Percentiles rank a stretch among this genome's conserved stretches.
Evolutionary conservation across 2,329 filamentous ascomycete species (phyloP).

Genomic region (Calonectria montana): DNA sequence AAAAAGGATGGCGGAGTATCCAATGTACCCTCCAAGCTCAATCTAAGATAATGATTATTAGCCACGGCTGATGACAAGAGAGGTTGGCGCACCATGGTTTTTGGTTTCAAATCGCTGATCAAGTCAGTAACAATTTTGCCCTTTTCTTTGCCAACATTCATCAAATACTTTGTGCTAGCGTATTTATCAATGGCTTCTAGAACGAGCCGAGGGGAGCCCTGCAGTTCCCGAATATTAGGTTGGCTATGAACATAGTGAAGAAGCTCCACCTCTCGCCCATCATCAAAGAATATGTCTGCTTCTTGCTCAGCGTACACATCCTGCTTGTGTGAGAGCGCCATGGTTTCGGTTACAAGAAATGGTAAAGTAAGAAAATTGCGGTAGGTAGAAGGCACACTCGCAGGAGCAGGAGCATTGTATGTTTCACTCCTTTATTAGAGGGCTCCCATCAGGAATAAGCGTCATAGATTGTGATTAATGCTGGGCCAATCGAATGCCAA

Average conservation of each 20-base stretch:
- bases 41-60: conserved; percentile 52
- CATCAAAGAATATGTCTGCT: conserved; percentile 64
- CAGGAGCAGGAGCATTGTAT: neutral
- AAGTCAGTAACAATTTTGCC: conserved; percentile 76
- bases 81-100: conserved; percentile 64
- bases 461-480: neutral
- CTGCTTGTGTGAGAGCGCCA: conserved; percentile 48
- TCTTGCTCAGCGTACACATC: conserved; percentile 55
- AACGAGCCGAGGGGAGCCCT: conserved; percentile 72
- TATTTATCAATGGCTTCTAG: conserved; percentile 78
- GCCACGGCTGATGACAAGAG: neutral
- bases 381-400: neutral
- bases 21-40: conserved; percentile 84
- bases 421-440: neutral
- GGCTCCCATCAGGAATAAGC: neutral
- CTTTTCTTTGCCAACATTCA: conserved; percentile 84
- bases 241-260: conserved; percentile 75
- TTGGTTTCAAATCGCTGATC: conserved; percentile 74
- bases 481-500: neutral
- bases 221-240: conserved; percentile 70
- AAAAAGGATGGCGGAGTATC: conserved; percentile 84
- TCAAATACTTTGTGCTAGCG: conserved; percentile 73
- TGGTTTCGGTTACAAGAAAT: conserved; percentile 23
- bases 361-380: neutral
- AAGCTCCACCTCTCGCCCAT: conserved; percentile 80